These are phyloP conservation scores for Mycena pura DNA, from an alignment of 768 basidiomycete species.

Conservation along the genomic window DNA sequence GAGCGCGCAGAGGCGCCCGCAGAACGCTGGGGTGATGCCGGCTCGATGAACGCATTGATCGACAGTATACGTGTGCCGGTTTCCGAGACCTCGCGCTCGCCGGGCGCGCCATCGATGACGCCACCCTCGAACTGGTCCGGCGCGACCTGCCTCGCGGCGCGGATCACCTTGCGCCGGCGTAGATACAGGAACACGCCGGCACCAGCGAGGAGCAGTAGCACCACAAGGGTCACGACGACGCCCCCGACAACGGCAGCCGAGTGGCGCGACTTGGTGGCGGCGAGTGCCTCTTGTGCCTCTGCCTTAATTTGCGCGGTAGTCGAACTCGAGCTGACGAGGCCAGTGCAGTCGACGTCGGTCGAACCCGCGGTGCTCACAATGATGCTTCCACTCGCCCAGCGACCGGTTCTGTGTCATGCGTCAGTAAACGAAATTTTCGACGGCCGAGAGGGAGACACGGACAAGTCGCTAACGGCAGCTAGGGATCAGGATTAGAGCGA, in stretches of 20 bases:
- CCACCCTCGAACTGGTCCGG: constrained; percentile 24
- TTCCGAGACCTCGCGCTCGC: too few relatives aligned
- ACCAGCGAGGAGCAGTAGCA: constrained; percentile 33
- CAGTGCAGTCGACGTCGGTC: constrained; percentile 38
- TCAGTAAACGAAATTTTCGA: not conserved
- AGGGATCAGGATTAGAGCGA: constrained; percentile 1
- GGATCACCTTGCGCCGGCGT: constrained; percentile 13
- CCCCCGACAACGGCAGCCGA: constrained; percentile 36
- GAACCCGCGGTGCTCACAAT: constrained; percentile 38
- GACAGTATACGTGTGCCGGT: constrained; percentile 24
- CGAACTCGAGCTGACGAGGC: constrained; percentile 37
- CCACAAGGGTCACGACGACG: constrained; percentile 39
- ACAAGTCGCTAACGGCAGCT: constrained; percentile 52
- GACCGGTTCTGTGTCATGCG: constrained; percentile 41
- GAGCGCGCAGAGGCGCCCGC: not conserved
- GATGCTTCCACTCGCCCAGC: constrained; percentile 41
- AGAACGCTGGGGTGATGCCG: constrained; percentile 5
- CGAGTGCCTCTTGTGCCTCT: constrained; percentile 21
- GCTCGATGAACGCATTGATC: constrained; percentile 29
- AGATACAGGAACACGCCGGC: constrained; percentile 28
- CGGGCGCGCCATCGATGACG: not conserved
- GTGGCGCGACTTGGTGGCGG: constrained; percentile 19
- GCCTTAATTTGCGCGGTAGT: constrained; percentile 30
- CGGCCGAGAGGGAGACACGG: constrained; percentile 31
- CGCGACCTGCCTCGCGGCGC: constrained; percentile 1